These are phyloP conservation scores for Hypoxylon sp. DNA, from an alignment of 2,329 filamentous ascomycete genomes.

Conservation along the genomic window DNA sequence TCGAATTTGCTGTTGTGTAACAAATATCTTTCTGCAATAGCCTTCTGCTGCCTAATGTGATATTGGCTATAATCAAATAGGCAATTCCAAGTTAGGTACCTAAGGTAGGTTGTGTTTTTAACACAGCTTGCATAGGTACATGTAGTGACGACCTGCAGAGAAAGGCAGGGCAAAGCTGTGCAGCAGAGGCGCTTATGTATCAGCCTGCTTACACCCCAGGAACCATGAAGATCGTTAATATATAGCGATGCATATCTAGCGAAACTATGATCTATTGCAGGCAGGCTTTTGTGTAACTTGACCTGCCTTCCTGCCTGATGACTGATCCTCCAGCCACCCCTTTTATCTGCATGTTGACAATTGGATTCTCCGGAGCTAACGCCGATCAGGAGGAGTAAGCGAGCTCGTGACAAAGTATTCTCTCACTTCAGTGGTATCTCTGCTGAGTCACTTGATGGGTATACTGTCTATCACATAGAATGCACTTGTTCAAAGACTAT, in stretches of 20 bases:
- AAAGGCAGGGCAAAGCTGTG: constrained; percentile 27
- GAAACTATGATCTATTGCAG: constrained; percentile 33
- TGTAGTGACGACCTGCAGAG: constrained; percentile 18
- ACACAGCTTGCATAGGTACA: constrained; percentile 23
- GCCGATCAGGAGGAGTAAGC: constrained; percentile 41
- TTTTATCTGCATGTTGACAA: constrained; percentile 36
- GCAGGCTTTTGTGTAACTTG: constrained; percentile 32
- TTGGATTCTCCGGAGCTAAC: constrained; percentile 30
- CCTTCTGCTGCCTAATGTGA: constrained; percentile 34
- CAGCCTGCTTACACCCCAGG: constrained; percentile 31
- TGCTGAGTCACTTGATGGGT: constrained; percentile 40
- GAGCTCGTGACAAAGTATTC: constrained; percentile 36
- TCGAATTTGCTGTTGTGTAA: constrained; percentile 37
- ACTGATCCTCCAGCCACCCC: constrained; percentile 45
- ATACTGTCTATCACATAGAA: constrained; percentile 25
- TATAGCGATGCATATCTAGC: constrained; percentile 15
- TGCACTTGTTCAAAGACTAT: constrained; percentile 30
- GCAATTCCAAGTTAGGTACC: constrained; percentile 10
- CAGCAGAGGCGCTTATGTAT: constrained; percentile 27
- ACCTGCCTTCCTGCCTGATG: constrained; percentile 31
- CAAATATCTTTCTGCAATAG: constrained; percentile 36
- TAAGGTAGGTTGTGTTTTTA: constrained; percentile 20
- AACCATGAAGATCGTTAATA: constrained; percentile 45
- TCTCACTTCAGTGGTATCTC: constrained; percentile 37
- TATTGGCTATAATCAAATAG: constrained; percentile 27